Evolutionary conservation across 2,329 filamentous ascomycete genomes (phyloP).

Genomic region (Balansia obtecta): DNA sequence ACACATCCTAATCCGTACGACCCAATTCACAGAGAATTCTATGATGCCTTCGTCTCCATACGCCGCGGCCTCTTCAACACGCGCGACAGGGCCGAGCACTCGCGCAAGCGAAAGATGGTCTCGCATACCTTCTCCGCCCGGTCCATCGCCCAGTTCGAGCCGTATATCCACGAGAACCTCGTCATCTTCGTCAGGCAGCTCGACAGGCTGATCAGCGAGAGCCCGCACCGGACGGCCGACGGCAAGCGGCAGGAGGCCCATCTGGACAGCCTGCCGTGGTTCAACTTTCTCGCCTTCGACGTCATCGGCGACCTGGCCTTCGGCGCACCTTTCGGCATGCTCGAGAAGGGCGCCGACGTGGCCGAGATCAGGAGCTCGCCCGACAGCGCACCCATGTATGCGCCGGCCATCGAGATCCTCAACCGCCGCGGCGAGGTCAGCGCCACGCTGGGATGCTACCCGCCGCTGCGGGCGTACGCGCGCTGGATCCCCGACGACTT

Average conservation of each 20-base stretch:
- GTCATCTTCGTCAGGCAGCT: slow-evolving; percentile 61
- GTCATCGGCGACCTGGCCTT: slow-evolving; percentile 38
- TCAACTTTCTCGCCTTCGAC: slow-evolving; percentile 41
- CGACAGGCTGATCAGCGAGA: slow-evolving; percentile 44
- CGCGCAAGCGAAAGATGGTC: slow-evolving; percentile 79
- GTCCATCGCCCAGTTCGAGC: slow-evolving; percentile 72
- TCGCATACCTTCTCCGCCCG: slow-evolving; percentile 79
- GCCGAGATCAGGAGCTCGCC: slow-evolving; percentile 58
- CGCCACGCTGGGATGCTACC: slow-evolving; percentile 63
- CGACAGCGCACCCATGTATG: slow-evolving; percentile 51
- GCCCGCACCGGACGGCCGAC: slow-evolving; percentile 34
- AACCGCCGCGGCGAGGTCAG: slow-evolving; percentile 83
- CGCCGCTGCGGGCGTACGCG: slow-evolving; percentile 65
- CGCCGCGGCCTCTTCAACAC: slow-evolving; percentile 82
- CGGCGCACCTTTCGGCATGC: slow-evolving; percentile 50
- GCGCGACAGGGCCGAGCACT: slow-evolving; percentile 67
- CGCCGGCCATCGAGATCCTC: slow-evolving; percentile 73
- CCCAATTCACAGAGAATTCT: slow-evolving; percentile 53
- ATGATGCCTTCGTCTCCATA: slow-evolving; percentile 85
- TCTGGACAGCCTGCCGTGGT: slow-evolving; percentile 69
- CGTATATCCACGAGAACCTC: slow-evolving; percentile 74
- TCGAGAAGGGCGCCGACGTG: slow-evolving; percentile 61
- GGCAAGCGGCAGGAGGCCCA: slow-evolving; percentile 51
- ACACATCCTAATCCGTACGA: no score
- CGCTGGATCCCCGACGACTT: slow-evolving; percentile 72